Evolutionary conservation across 192 early-diverging fungal species (phyloP), one percentile per base, ranked within the genome.

Genomic region (Jimgerdemannia flammicorona): DNA sequence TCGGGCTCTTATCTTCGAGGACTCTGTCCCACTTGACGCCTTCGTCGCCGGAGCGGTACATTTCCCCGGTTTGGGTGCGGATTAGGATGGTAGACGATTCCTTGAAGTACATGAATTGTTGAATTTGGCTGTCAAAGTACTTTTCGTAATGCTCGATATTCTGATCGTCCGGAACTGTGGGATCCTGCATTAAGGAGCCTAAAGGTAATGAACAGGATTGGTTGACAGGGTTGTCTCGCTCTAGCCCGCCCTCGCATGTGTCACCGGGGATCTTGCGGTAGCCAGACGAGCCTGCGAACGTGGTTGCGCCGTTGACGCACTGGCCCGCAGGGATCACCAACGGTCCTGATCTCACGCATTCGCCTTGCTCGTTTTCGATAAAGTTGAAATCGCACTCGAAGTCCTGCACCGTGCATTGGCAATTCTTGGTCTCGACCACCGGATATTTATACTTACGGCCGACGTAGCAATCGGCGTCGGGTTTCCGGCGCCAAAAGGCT

Each of bases 311-410:
- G 40, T 82, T 79, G 41, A 77, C 85, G 80, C 97, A 98, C 18
- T 89, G 72, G 73, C 84, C 88, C 43, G 85, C 80, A 72, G 91
- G 84, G 72, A 96, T 77, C 42, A 77, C 63, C 78, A 87, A 79
- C 19, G 77, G 66, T 6, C 91, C 91, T 4, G 80, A 74, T 66
- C 84, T 84, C 19, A 87, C 80, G 81, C 97, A 98, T 65, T 82
- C 70, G 19, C 87, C 87, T 39, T 81, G 74, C 2, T 74, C 74
- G 3, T 65, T 44, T 29, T 87, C 78, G 10, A 87, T 83, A 82
- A 88, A 98, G 77, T 95, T 90, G 74, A 88, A 92, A 81, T 99
- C 97, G 79, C 98, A 99, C 82, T 98, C 98, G 81, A 90, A 99
- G 82, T 99, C 98, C 66, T 87, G 85, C 29, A 79, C 84, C 0